Evolutionary conservation across 345 rosid species (phyloP), one percentile per base, ranked within the genome.

Genomic region (Arabis hirsuta): DNA sequence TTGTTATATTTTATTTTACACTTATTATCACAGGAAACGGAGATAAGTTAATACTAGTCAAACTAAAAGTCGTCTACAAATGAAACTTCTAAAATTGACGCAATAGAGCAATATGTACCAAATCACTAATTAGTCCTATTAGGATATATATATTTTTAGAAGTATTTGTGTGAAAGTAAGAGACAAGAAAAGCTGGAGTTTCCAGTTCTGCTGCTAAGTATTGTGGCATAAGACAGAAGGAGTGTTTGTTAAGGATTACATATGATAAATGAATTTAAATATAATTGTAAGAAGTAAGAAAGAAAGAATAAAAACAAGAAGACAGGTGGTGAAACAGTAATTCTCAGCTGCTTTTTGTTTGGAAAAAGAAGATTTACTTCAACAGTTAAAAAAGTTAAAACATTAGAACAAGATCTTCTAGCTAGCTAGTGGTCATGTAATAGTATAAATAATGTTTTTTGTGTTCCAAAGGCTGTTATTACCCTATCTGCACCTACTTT

Each of bases 131-230:
- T 26, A 26, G 36, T 41, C 22, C 31, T 42, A 62, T 56, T 57
- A 32, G 36, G 36, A 61, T n/a, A 44, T 6, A 4, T 29, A 47
- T 11, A 32, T 64, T 14, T 47, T 4, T 24, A 22, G 1, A 34
- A 34, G 46, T 48, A 42, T n/a, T 10, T 16, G 47, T 24, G 67
- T 66, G 53, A 42, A 48, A 50, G 47, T 31, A 41, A 66, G 67
- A 42, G 67, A 74, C 78, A 51, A 51, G 54, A 59, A 74, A 66
- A 74, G 73, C 67, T 74, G 73, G 48, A 58, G 47, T 42, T 66
- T 74, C 1, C 65, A 38, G 77, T 41, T 58, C 31, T 74, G 73
- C 52, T 39, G 60, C 8, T 46, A 55, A 55, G 71, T 64, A 36
- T 47, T 39, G 43, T 65, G 52, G 60, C 66, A 74, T 27, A 43